Conservation (phyloP, 495 filamentous ascomycete genomes). For the Corynascus novoguineensis region DNA sequence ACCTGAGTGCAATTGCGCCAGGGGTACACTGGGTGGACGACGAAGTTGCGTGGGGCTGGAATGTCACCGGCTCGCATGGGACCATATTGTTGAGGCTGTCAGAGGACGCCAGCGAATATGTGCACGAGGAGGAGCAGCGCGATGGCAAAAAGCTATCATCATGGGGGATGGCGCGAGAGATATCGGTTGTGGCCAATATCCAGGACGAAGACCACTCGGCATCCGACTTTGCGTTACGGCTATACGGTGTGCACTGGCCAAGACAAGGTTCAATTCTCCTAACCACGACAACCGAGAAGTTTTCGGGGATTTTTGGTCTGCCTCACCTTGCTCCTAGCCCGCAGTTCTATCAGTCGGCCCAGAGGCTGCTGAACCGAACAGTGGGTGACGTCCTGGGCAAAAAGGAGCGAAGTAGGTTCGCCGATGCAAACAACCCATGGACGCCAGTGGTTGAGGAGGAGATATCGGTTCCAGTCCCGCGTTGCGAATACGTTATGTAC, state of each 20-base stretch:
- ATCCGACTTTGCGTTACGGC: conserved; percentile 64
- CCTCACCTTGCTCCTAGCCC: conserved; percentile 71
- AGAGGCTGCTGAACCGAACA: conserved; percentile 63
- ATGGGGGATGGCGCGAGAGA: conserved; percentile 46
- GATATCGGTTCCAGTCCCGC: conserved; percentile 55
- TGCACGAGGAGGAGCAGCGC: conserved; percentile 29
- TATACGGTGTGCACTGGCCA: conserved; percentile 81
- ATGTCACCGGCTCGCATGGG: conserved; percentile 59
- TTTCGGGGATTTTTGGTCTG: conserved; percentile 77
- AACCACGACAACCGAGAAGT: conserved; percentile 88
- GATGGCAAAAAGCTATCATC: conserved; percentile 12
- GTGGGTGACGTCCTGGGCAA: conserved; percentile 60
- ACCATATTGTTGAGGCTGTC: conserved; percentile 48
- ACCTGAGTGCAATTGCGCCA: conserved; percentile 45
- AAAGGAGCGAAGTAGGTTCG: conserved; percentile 47
- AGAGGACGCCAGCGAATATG: conserved; percentile 45
- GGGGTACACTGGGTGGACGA: conserved; percentile 35
- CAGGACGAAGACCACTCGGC: conserved; percentile 62
- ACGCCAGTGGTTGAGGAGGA: conserved; percentile 57
- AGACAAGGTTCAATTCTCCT: conserved; percentile 68
- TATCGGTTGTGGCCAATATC: conserved; percentile 60
- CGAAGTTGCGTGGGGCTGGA: conserved; percentile 55
- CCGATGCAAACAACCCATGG: conserved; percentile 50
- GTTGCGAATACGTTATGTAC: conserved; percentile 86
- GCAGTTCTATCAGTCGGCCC: conserved; percentile 60